Evolutionary conservation across 1,139 yeast genomes (phyloP).

Genomic region (Komagataea norvegica): DNA sequence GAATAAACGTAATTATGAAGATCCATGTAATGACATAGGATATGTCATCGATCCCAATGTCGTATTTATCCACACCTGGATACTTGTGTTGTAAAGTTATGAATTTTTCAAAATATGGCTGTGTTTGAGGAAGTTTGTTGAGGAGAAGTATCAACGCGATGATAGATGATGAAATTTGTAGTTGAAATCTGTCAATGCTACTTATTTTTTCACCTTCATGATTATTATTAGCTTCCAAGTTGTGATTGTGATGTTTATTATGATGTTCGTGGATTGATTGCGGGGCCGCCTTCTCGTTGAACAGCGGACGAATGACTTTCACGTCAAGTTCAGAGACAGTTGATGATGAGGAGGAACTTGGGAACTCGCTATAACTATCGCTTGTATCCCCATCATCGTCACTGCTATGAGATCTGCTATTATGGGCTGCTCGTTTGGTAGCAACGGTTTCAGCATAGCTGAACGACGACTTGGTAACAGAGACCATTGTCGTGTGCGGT

Average conservation of each 20-base stretch:
- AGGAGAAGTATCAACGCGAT: constrained; percentile 11
- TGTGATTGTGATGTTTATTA: not conserved
- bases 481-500: no score
- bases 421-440: not conserved
- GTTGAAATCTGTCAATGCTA: constrained; percentile 22
- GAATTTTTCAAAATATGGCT: constrained; percentile 36
- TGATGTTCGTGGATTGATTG: not conserved
- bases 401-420: not conserved
- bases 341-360: constrained; percentile 7
- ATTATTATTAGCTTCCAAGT: no score
- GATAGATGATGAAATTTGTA: constrained; percentile 17
- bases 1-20: constrained; percentile 50
- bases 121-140: constrained; percentile 11
- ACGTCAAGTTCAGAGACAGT: constrained; percentile 6
- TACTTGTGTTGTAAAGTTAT: constrained; percentile 45
- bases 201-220: constrained; percentile 13
- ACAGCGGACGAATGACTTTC: no score
- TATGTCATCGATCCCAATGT: constrained; percentile 52
- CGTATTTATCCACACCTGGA: constrained; percentile 35
- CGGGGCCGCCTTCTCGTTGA: not conserved
- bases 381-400: not conserved
- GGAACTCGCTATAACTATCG: not conserved
- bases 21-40: constrained; percentile 55
- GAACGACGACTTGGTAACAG: not conserved
- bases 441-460: not conserved